These are phyloP conservation scores for Cutaneotrichosporon spelunceum DNA, from an alignment of 1,284 basidiomycete genomes.

Conservation along the genomic window DNA sequence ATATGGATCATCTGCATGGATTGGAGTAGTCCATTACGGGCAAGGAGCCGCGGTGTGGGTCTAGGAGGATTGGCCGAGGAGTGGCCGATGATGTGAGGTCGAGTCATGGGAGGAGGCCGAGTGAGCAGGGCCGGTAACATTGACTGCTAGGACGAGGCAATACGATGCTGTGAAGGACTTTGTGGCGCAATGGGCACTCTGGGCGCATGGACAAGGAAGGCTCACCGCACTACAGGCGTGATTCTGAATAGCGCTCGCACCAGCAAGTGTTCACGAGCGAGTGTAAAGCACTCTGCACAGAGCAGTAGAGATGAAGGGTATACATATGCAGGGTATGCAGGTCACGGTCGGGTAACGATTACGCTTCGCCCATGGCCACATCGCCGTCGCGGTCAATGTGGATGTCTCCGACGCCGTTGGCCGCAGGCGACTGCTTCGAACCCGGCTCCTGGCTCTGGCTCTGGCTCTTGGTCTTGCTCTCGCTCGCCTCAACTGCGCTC, in stretches of 20 bases:
- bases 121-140: too few species aligned
- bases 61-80: too few species aligned
- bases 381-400: background rate
- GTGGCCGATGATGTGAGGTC: too few species aligned
- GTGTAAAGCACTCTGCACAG: too few species aligned
- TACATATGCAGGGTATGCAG: conserved; percentile 26
- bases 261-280: too few species aligned
- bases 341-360: background rate
- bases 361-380: background rate
- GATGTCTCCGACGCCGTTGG: background rate
- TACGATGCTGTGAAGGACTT: background rate
- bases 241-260: too few species aligned
- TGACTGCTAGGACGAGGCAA: too few species aligned
- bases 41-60: too few species aligned
- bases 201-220: too few species aligned
- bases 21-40: background rate
- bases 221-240: too few species aligned
- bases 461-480: background rate
- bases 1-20: background rate
- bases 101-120: too few species aligned
- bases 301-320: conserved; percentile 8
- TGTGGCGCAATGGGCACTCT: too few species aligned
- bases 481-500: background rate
- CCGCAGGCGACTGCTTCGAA: background rate
- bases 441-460: background rate